Base-by-base conservation (phyloP, 495 filamentous ascomycete genomes). In the Niebla homalea region DNA sequence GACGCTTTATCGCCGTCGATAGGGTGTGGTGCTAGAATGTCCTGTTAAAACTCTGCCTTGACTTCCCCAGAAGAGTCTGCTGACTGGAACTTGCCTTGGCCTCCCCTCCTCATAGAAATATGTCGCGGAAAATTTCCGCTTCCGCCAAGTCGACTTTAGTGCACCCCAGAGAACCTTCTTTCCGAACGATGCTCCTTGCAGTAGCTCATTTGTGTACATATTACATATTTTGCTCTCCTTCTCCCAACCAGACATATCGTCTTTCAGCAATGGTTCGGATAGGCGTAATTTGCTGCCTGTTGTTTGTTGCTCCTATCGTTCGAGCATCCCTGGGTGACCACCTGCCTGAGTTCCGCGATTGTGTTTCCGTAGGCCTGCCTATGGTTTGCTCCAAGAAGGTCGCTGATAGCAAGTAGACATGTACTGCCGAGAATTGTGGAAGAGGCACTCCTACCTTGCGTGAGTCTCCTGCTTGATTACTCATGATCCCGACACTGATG, bases 321-420 rank as follows among this genome's bases (percentile, higher is more conserved):
- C 64, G 67, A 26, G 92, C 89, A 22, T 95, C 89, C 16, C 57
- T 81, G 42, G 92, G 92, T 49, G 92, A 98, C 64, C 76, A 80
- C 43, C 71, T 96, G 40, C 87, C 87, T 12, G 90, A 95, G 57
- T 98, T 98, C 64, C 75, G 70, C 59, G 75, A 87, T 67, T 98
- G 92, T 66, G 81, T 98, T 45, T 61, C 87, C 73, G 90, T 94
- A 76, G 39, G 52, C 53, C 18, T 36, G 41, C 23, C 23, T 42
- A 25, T 43, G 36, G 2, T 20, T n/a, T 46, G 44, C n/a, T 10
- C 36, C 14, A 3, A 23, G 11, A 10, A 51, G 18, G 52, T 29
- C 35, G 29, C 46, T 56, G 5, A 62, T 18, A 36, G 5, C 44
- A 25, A 22, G 46, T 60, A 97, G 90, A 74, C 84, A 45, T 98